phyloP scores from a whole-genome alignment of 2,329 filamentous ascomycete genomes.

The Aspergillus terreus region DNA sequence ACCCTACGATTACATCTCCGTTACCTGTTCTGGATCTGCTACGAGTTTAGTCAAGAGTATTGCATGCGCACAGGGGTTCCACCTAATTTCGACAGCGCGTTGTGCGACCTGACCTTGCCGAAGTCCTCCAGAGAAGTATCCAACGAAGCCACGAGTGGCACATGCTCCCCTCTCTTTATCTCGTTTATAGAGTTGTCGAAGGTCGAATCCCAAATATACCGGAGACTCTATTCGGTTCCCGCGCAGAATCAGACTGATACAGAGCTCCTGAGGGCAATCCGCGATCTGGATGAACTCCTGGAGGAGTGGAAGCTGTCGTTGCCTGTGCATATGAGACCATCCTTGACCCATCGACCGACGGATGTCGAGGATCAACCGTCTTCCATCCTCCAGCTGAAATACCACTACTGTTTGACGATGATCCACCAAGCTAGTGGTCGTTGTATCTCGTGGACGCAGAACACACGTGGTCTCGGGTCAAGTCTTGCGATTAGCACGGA shows the following conservation, averaged over 20 bases:
- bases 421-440: conserved; percentile 14
- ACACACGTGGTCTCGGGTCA: conserved; percentile 4
- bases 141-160: not conserved
- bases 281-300: conserved; percentile 4
- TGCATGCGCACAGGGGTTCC: conserved; percentile 8
- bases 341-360: not conserved
- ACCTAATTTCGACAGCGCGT: conserved; percentile 3
- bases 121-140: not conserved
- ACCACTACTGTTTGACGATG: conserved; percentile 10
- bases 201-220: conserved; percentile 9
- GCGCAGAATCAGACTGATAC: conserved; percentile 5
- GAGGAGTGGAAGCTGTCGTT: conserved; percentile 10
- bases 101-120: conserved; percentile 9
- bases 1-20: conserved; percentile 2
- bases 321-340: not conserved
- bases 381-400: conserved; percentile 9
- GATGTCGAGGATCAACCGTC: not conserved
- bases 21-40: conserved; percentile 11
- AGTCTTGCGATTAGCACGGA: conserved; percentile 9
- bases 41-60: conserved; percentile 1
- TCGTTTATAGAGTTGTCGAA: not conserved
- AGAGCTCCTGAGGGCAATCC: conserved; percentile 7
- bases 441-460: conserved; percentile 7
- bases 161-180: conserved; percentile 1
- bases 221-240: conserved; percentile 3